Evolutionary conservation across 2,329 filamentous ascomycete species (phyloP).

Genomic region (Curvularia lunata): DNA sequence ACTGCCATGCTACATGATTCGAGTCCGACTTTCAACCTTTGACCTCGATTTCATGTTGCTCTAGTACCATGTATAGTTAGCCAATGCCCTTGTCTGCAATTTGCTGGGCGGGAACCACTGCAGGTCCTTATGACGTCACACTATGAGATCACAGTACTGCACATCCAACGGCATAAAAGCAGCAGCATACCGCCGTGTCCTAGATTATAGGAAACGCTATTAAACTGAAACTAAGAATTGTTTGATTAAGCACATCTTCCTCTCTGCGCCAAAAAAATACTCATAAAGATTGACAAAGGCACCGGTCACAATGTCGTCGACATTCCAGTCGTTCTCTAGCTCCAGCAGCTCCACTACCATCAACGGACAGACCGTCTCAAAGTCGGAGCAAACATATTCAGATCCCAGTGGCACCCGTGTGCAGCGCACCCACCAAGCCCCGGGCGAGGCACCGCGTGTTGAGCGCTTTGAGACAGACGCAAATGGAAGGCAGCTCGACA

Average conservation of each 20-base stretch:
- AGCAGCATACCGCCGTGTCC: not conserved
- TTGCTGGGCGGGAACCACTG: not conserved
- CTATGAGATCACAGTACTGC: slow-evolving; percentile 17
- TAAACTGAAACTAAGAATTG: not conserved
- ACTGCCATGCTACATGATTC: not conserved
- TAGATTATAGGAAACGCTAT: not conserved
- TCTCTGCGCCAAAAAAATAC: not conserved
- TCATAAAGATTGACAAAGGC: not conserved
- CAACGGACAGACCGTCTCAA: slow-evolving; percentile 40
- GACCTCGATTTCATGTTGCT: not conserved
- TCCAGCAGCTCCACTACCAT: slow-evolving; percentile 32
- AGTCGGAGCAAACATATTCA: slow-evolving; percentile 31
- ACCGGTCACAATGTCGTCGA: slow-evolving; percentile 24
- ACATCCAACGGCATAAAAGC: slow-evolving; percentile 1
- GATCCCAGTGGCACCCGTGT: slow-evolving; percentile 40
- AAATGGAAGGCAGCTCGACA: slow-evolving; percentile 27
- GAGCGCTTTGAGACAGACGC: slow-evolving; percentile 37
- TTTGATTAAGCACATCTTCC: not conserved
- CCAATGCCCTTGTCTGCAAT: not conserved
- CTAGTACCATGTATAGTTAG: not conserved
- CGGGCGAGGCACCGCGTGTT: slow-evolving; percentile 33
- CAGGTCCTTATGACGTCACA: slow-evolving; percentile 19
- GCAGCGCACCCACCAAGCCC: slow-evolving; percentile 35
- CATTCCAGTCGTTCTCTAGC: slow-evolving; percentile 37
- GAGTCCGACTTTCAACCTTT: not conserved